Conservation (phyloP, 768 basidiomycete genomes). For the Inosperma sp. region DNA sequence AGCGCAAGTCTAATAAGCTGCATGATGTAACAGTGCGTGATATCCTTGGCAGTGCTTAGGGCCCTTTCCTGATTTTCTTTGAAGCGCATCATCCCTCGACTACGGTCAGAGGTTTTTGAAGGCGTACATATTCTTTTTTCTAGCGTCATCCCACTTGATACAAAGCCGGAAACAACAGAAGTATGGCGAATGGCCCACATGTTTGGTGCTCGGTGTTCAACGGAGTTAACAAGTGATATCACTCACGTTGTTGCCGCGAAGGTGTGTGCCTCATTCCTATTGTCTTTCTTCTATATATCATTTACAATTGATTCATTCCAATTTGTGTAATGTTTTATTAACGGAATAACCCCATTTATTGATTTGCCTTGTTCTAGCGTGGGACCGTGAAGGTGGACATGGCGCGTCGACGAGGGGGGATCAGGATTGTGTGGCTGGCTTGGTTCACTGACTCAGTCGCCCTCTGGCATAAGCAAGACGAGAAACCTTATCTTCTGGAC, state of each 20-base stretch:
- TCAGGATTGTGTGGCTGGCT: conserved; percentile 79
- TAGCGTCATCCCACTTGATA: conserved; percentile 90
- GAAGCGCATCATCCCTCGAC: conserved; percentile 79
- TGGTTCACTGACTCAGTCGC: conserved; percentile 91
- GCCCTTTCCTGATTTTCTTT: conserved; percentile 1
- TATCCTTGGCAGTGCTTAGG: conserved; percentile 1
- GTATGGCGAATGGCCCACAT: conserved; percentile 82
- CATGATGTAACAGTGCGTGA: conserved; percentile 70
- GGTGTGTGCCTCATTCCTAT: conserved; percentile 36
- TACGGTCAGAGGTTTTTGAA: conserved; percentile 71
- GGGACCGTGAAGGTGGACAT: conserved; percentile 90
- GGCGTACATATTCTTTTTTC: conserved; percentile 88
- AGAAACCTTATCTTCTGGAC: conserved; percentile 70
- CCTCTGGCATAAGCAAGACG: conserved; percentile 82
- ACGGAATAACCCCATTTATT: neutral
- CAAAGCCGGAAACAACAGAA: conserved; percentile 70
- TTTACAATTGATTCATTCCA: neutral
- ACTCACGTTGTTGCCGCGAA: conserved; percentile 94
- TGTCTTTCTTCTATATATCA: conserved; percentile 2
- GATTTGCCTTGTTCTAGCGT: conserved; percentile 42
- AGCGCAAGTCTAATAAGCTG: conserved; percentile 29
- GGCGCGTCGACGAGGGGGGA: conserved; percentile 69
- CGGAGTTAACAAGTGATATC: conserved; percentile 56
- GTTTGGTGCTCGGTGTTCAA: conserved; percentile 83
- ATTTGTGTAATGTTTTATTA: neutral